Evolutionary conservation across 2,329 filamentous ascomycete genomes (phyloP), one percentile per base, ranked within the genome.

Genomic region (Paradendryphiella salina): DNA sequence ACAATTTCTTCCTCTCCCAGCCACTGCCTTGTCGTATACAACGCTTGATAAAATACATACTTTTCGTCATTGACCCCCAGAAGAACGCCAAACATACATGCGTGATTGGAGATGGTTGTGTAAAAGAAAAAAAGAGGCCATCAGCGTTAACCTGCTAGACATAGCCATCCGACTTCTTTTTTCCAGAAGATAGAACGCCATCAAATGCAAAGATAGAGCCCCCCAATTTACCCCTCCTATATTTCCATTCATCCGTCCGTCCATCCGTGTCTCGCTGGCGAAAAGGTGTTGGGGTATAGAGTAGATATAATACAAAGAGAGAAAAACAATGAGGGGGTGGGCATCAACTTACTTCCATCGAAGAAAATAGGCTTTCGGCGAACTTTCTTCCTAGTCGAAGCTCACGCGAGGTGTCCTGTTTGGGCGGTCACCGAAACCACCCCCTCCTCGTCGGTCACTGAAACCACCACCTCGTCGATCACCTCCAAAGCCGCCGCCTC

Each of bases 401-500:
- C 55, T 46, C 5, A 50, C 14, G 31, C 52, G 53, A 1, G 61
- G 47, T 28, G 56, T 51, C 44, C 57, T 51, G 45, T 41, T 60
- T 33, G 52, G 41, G 17, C 55, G 42, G 28, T 54, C 56, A 11
- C 55, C 56, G 29, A 58, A 60, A 20, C 63, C 56, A 31, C 50
- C 55, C 4, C 57, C 60, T 20, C 53, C 45, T 37, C 40, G 11
- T 13, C 45, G 13, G 31, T 47, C 45, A 26, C 62, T 55, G 11
- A 50, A 51, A 14, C 57, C 40, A 28, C 47, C 20, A 31, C 59
- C 46, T 38, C 59, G 32, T 55, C 52, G 8, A n/a, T 54, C 56
- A 5, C 54, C 58, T 14, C 57, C 52, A n/a, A 41, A 47, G 5
- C 54, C 39, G n/a, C 60, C 63, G 47, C 64, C 34, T 60, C 57